Percentiles rank a stretch among this genome's conserved stretches.
Conservation (phyloP, 805 yeast genomes). For the Ogataea philodendri region DNA sequence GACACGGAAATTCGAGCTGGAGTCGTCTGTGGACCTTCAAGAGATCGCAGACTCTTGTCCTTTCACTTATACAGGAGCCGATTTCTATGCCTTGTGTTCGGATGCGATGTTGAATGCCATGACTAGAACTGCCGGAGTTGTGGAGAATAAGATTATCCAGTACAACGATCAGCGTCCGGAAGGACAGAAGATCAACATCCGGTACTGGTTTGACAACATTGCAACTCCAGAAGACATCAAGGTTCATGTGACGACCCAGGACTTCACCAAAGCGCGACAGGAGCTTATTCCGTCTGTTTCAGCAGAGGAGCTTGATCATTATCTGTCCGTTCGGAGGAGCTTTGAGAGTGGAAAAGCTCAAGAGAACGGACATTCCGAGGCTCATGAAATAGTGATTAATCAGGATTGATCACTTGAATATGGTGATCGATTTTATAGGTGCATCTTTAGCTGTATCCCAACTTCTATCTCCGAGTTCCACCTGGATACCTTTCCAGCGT, state of each 20-base stretch:
- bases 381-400: constrained; percentile 2
- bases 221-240: constrained; percentile 65
- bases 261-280: constrained; percentile 71
- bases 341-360: constrained; percentile 67
- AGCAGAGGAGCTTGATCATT: constrained; percentile 80
- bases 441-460: constrained; percentile 37
- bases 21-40: constrained; percentile 55
- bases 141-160: constrained; percentile 59
- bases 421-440: constrained; percentile 32
- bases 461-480: constrained; percentile 33
- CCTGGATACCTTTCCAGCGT: constrained; percentile 37
- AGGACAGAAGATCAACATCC: constrained; percentile 52
- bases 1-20: constrained; percentile 74
- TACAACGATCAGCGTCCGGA: constrained; percentile 42
- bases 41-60: constrained; percentile 70
- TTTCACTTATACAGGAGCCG: constrained; percentile 95
- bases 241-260: constrained; percentile 67
- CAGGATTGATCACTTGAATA: constrained; percentile 15
- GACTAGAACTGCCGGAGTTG: constrained; percentile 80
- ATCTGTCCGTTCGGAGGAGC: constrained; percentile 69
- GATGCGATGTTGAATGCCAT: constrained; percentile 96
- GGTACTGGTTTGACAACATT: constrained; percentile 89
- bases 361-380: constrained; percentile 3
- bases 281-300: constrained; percentile 84
- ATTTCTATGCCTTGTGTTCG: constrained; percentile 92